A percentile compares a stretch with the other conserved stretches of the same genome.
Evolutionary conservation across 2,329 filamentous ascomycete species (phyloP).

Genomic region (Cercospora citrullina): DNA sequence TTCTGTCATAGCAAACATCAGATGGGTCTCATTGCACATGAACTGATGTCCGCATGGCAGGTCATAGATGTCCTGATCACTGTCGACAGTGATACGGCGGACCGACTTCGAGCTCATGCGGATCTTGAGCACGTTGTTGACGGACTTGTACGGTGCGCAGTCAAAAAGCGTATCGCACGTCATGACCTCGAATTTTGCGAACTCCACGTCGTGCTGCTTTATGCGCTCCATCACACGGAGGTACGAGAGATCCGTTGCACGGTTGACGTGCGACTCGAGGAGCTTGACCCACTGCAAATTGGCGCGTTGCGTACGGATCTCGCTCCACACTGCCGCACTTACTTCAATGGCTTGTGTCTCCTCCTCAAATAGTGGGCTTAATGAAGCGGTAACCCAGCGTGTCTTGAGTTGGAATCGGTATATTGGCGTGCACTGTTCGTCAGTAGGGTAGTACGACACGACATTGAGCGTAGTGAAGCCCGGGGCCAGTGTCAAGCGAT

Average conservation of each 20-base stretch:
- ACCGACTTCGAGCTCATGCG: not conserved
- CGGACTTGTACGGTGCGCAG: not conserved
- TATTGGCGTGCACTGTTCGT: not conserved
- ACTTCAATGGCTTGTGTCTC: not conserved
- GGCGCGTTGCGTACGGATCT: not conserved
- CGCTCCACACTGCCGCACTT: not conserved
- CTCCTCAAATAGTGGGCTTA: not conserved
- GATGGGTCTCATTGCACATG: not conserved
- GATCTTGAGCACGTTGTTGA: not conserved
- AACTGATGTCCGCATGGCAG: not conserved
- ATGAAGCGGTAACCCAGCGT: not conserved
- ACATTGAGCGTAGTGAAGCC: not conserved
- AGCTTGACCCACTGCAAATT: not conserved
- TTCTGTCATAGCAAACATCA: not conserved
- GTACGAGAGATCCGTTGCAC: not conserved
- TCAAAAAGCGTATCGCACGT: not conserved
- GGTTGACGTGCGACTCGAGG: not conserved
- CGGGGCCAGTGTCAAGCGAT: not conserved
- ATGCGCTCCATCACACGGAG: not conserved
- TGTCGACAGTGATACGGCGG: not conserved
- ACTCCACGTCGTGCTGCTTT: not conserved
- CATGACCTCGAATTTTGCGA: not conserved
- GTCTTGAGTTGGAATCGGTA: not conserved
- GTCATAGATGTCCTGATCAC: not conserved
- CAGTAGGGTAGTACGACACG: not conserved